Base-by-base conservation (phyloP, 2,329 filamentous ascomycete species). In the Scedosporium boydii region DNA sequence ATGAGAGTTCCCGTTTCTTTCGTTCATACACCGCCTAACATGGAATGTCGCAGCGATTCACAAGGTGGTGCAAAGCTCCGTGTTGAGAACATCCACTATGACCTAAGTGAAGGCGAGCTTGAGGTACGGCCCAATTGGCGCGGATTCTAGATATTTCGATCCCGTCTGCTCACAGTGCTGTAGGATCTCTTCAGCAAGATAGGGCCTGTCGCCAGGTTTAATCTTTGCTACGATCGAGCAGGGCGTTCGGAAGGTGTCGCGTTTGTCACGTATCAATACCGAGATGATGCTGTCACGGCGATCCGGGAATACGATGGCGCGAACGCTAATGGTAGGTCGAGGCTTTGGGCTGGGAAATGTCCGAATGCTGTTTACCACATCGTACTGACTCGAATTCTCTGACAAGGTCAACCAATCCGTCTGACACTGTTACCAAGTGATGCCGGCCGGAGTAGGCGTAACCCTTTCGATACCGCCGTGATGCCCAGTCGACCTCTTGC, bases 61-160 rank as follows among this genome's bases (percentile, higher is more conserved):
- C 76, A 77, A 63, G 86, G 87, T 38, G 34, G 34, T 68, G 80
- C 87, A 56, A 93, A 91, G 75, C 75, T 97, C 67, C 87, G 88
- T 67, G 88, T 96, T 65, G 91, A 96, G 65, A 96, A 96, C 72
- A 78, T 97, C 63, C 93, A 97, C 74, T 97, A 96, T 74, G 93
- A 97, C 64, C 82, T 97, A 65, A 93, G 89, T 12, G 86, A 93
- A 73, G 87, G 88, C 44, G 93, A 96, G 71, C 81, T 96, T 61
- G 83, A 89, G 70, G 91, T 96, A 77, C 38, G 42, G 16, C 18
- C 44, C 34, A 12, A 38, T 27, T 9, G 1, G 53, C 2, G 34
- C n/a, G 16, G 2, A 48, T 9, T 14, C 10, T 21, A 5, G 34
- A 23, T 23, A 34, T 12, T 23, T 56, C 5, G 21, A 14, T 18